Conservation (phyloP, 805 yeast genomes). For the Lachancea sp. region DNA sequence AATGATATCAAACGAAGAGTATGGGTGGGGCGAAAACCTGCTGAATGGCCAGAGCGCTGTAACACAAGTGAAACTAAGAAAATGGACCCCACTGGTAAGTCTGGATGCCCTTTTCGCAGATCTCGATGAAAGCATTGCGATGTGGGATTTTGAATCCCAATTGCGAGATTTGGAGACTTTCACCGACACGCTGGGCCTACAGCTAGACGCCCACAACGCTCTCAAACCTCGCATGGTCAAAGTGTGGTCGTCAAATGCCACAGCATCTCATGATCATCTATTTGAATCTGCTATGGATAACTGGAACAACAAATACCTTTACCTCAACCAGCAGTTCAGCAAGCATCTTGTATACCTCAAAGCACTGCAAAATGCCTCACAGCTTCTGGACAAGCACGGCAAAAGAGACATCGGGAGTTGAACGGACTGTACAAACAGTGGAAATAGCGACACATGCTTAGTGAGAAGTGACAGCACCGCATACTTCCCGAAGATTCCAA, state of each 20-base stretch:
- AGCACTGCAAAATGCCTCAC: conserved; percentile 27
- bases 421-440: too few relatives aligned
- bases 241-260: conserved; percentile 28
- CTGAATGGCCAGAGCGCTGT: background rate
- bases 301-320: conserved; percentile 38
- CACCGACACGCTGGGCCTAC: conserved; percentile 34
- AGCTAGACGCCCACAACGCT: conserved; percentile 40
- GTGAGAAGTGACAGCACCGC: too few relatives aligned
- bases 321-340: conserved; percentile 32
- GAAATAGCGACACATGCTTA: too few relatives aligned
- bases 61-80: background rate
- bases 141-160: conserved; percentile 33
- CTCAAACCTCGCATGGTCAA: conserved; percentile 34
- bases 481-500: too few relatives aligned
- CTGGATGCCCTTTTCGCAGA: conserved; percentile 21
- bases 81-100: conserved; percentile 23
- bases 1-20: conserved; percentile 66
- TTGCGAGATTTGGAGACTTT: conserved; percentile 36
- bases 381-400: background rate
- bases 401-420: background rate
- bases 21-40: conserved; percentile 56
- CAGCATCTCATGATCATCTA: background rate
- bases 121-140: conserved; percentile 6
- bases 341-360: conserved; percentile 32
- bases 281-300: conserved; percentile 35